Evolutionary conservation across 345 rosid species (phyloP), one percentile per base, ranked within the genome.

Genomic region (Syzygium oleosum): DNA sequence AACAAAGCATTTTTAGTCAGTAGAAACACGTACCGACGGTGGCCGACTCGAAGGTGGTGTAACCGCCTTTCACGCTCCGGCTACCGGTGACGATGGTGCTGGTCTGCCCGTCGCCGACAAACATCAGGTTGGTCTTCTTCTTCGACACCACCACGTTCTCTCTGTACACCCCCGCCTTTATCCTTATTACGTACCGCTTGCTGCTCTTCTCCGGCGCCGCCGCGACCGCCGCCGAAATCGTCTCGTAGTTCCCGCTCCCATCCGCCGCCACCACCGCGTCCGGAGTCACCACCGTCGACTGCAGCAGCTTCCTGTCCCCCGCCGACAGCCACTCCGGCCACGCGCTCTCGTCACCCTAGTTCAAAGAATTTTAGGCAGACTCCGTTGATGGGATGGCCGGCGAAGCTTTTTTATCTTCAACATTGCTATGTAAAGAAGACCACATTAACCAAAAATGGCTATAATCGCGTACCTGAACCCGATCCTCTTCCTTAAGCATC

Each of bases 11-110:
- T 58, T 22, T 23, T 34, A 8, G 34, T 27, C 56, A n/a, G 16
- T 1, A 61, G 51, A 55, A 29, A 12, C 52, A 61, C 93, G 88
- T 92, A 97, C 99, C 99, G 56, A 97, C 99, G 5, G 99, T 97
- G n/a, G 99, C 98, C 8, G 99, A 94, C 14, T 95, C 87, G 90
- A 96, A 97, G 59, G 99, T 97, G 49, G 99, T 95, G 91, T 91
- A 93, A 9, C 99, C 99, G 52, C 95, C 98, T 13, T 87, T 94
- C 27, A 95, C 99, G 52, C 95, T 96, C 87, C 94, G 91, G 52
- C 88, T 92, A 8, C 73, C 99, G 38, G 99, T 97, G 19, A 97
- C 93, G 84, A 97, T 93, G 12, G 99, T 96, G 14, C 38, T 93
- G 1, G 85, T 91, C 78, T 93, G 91, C 7, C 97, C 99, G 34